Evolutionary conservation across 352 stramenopile species (phyloP).

Genomic region (Elongisporangium undulatum): DNA sequence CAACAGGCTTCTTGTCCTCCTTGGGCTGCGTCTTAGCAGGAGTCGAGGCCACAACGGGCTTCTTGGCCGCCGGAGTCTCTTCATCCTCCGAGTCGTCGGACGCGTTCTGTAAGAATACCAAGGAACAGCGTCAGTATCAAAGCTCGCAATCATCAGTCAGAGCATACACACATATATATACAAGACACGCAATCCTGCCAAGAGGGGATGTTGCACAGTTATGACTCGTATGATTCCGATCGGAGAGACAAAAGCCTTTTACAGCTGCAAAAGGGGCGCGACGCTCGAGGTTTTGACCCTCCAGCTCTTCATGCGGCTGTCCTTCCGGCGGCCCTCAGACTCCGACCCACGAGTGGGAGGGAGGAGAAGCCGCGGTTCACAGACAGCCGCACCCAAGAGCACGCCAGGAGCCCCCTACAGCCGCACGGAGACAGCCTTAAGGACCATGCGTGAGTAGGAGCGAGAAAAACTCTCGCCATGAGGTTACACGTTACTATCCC

Average conservation of each 20-base stretch:
- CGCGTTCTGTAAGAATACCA: conserved; percentile 13
- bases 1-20: conserved; percentile 18
- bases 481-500: conserved; percentile 80
- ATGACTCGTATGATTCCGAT: conserved; percentile 93
- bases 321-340: conserved; percentile 5
- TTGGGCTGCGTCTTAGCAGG: conserved; percentile 27
- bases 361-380: conserved; percentile 18
- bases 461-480: conserved; percentile 77
- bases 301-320: background rate
- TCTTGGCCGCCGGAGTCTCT: conserved; percentile 3
- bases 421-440: conserved; percentile 89
- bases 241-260: conserved; percentile 70
- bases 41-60: background rate
- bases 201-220: conserved; percentile 82
- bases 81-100: conserved; percentile 41
- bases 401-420: conserved; percentile 38
- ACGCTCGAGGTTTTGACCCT: background rate
- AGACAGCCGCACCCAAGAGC: conserved; percentile 15
- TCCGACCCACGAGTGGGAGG: conserved; percentile 7
- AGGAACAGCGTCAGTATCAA: conserved; percentile 8
- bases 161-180: conserved; percentile 8
- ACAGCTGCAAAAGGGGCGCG: conserved; percentile 31
- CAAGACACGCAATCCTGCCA: conserved; percentile 22
- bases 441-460: conserved; percentile 78
- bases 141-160: conserved; percentile 1